Conservation (phyloP, 257 asterid species). For the Scutellaria barbata region DNA sequence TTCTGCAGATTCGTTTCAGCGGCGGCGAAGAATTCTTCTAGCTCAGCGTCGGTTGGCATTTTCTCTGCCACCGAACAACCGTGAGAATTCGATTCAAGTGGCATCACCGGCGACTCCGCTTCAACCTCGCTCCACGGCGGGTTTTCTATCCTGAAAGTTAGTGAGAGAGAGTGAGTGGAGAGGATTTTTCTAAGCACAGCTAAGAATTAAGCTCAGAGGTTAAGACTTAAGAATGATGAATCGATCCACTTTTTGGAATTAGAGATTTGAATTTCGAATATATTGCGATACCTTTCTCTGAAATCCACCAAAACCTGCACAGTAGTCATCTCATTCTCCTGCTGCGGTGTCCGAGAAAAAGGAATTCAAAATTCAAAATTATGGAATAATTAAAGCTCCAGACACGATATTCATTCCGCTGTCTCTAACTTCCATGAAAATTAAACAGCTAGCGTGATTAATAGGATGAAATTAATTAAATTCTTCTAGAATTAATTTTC, state of each 20-base stretch:
- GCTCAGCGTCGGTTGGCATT: constrained; percentile 56
- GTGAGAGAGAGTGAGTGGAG: too few species aligned
- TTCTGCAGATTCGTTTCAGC: constrained; percentile 58
- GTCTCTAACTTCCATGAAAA: background rate
- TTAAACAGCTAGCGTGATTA: background rate
- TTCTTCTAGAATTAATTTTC: constrained; percentile 1
- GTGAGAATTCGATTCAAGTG: constrained; percentile 36
- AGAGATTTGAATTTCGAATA: background rate
- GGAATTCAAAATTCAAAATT: constrained; percentile 30
- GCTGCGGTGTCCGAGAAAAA: constrained; percentile 35
- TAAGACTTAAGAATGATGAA: too few species aligned
- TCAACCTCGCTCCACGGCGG: constrained; percentile 44
- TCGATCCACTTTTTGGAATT: too few species aligned
- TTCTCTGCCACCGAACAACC: constrained; percentile 33
- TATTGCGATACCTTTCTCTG: constrained; percentile 47
- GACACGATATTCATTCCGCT: constrained; percentile 34
- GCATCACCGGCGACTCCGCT: constrained; percentile 46
- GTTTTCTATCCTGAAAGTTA: constrained; percentile 44
- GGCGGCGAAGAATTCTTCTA: constrained; percentile 60
- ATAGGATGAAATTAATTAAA: background rate
- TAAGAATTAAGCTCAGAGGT: too few species aligned
- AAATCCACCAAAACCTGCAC: constrained; percentile 43
- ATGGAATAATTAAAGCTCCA: constrained; percentile 13
- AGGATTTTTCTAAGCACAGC: too few species aligned
- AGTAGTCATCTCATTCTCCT: constrained; percentile 47